Base-by-base conservation (phyloP, 2,329 filamentous ascomycete species). In the Aspergillus sp. region DNA sequence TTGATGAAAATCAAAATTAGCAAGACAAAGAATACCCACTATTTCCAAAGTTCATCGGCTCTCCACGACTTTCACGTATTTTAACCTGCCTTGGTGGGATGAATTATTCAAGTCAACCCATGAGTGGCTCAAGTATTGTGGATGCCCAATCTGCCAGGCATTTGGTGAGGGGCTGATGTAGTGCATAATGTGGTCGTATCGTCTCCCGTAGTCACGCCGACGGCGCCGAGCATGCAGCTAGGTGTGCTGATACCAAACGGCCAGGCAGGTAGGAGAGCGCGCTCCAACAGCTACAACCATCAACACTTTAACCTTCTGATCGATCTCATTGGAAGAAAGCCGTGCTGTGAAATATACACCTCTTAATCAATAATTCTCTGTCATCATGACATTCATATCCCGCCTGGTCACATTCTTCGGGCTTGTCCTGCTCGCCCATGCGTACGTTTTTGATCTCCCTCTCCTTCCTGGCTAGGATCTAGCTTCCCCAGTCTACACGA, bases 361-460 rank as follows among this genome's bases (percentile, higher is more conserved):
- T 5, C 11, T 28, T 42, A 27, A 35, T 27, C 34, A 31, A 43
- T 33, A 36, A 37, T n/a, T 19, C 33, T 39, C 27, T 29, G 30
- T 32, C 41, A 54, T 30, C 36, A 91, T 93, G 88, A 79, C 82
- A 44, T 80, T 85, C 73, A 66, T 87, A 51, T 85, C 88, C 19
- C 83, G 81, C 50, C 67, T 82, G 4, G 75, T 90, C 48, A 90
- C 88, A 47, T 67, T 82, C 46, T 69, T 90, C 47, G 91, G 91
- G 51, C 74, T 91, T 9, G 56, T 95, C 43, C 78, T 96, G 52
- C 78, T 96, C 12, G 81, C 83, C 37, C 91, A 96, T 69, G 88
- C 90, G 91, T 96, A 83, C 68, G 87, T 65, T 7, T 19, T 19
- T 19, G 19, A 19, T 19, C 19, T 19, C 19, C 19, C 29, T 6